A percentile compares a stretch with the other conserved stretches of the same genome.
phyloP scores from a whole-genome alignment of 768 basidiomycete genomes.

The Lactarius hatsudake region DNA sequence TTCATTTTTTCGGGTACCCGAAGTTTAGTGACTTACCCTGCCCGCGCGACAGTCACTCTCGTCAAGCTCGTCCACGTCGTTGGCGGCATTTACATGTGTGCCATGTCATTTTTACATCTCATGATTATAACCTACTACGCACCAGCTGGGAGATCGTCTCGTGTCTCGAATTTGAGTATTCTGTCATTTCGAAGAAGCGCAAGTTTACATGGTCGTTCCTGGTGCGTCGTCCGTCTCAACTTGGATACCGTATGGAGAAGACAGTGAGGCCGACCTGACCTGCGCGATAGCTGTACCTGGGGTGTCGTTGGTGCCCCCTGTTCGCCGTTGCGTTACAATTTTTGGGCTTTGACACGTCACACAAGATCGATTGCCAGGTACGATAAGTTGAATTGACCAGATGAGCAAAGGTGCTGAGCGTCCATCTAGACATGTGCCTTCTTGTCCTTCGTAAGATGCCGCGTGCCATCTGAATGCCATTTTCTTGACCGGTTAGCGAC shows the following conservation, averaged over 20 bases:
- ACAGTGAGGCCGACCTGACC: neutral
- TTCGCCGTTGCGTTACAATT: neutral
- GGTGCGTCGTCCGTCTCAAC: neutral
- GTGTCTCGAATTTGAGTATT: slow-evolving; percentile 16
- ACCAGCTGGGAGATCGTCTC: slow-evolving; percentile 20
- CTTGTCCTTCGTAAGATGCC: slow-evolving; percentile 12
- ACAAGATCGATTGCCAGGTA: slow-evolving; percentile 13
- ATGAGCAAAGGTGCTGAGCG: neutral
- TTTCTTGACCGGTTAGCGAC: neutral
- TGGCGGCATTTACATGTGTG: slow-evolving; percentile 22
- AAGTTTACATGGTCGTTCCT: slow-evolving; percentile 19
- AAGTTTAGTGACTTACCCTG: neutral
- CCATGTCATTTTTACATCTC: neutral
- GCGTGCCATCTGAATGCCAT: neutral
- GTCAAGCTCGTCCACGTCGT: slow-evolving; percentile 17
- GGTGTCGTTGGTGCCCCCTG: slow-evolving; percentile 19
- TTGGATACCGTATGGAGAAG: too few relatives aligned
- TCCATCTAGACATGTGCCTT: slow-evolving; percentile 11
- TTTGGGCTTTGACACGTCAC: neutral
- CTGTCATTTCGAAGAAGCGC: slow-evolving; percentile 13
- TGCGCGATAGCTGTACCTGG: slow-evolving; percentile 15
- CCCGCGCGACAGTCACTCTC: slow-evolving; percentile 3
- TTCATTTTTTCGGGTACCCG: neutral
- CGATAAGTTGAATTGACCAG: neutral
- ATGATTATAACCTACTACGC: neutral